Evolutionary conservation across 257 asterid species (phyloP).

Genomic region (Capsicum rhomboideum): DNA sequence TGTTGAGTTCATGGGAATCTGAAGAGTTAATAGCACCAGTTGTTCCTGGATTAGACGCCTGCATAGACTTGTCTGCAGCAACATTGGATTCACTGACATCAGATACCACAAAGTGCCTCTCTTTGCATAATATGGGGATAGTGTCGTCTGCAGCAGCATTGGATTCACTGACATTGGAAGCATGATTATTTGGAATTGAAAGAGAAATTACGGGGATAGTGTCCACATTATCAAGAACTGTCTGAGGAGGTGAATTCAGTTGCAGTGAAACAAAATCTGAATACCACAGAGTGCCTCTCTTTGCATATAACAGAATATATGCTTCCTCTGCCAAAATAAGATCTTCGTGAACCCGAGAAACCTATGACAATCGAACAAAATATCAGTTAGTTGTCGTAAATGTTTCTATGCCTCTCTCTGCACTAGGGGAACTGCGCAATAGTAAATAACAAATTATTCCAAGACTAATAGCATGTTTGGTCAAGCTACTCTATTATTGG

Average conservation of each 20-base stretch:
- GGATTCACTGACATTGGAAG: too few species aligned
- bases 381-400: not conserved
- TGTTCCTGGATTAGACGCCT: constrained; percentile 9
- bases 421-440: not conserved
- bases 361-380: not conserved
- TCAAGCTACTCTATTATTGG: too few species aligned
- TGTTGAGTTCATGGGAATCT: not conserved
- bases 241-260: too few species aligned
- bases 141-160: too few species aligned
- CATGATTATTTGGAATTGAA: too few species aligned
- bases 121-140: too few species aligned
- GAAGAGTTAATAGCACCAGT: constrained; percentile 4
- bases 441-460: not conserved
- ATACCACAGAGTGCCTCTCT: constrained; percentile 48
- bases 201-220: too few species aligned
- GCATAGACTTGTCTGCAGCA: not conserved
- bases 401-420: not conserved
- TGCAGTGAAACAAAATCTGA: too few species aligned
- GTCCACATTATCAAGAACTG: too few species aligned
- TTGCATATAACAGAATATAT: constrained; percentile 69
- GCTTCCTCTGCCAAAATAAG: constrained; percentile 67
- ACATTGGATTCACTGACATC: constrained; percentile 20
- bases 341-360: constrained; percentile 36
- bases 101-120: too few species aligned
- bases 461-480: too few species aligned